Evolutionary conservation across 2,329 filamentous ascomycete species (phyloP), one percentile per base, ranked within the genome.

Genomic region (Penicillium sp.): DNA sequence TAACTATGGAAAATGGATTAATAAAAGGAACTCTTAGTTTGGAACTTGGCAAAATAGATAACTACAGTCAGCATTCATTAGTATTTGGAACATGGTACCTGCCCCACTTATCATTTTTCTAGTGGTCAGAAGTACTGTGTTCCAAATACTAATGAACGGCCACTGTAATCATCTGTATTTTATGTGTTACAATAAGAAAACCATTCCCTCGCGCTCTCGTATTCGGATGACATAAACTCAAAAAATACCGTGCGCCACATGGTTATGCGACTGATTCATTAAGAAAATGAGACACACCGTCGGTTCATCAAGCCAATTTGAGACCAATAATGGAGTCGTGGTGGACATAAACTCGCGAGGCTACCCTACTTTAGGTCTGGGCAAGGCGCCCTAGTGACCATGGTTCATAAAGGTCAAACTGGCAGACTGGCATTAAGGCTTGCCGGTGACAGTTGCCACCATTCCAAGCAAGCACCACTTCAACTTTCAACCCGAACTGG

Each of bases 371-470:
- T 40, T 40, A 30, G 56, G 17, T 40, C 28, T 51, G 44, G 45
- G 37, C 56, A 28, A 40, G 56, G 53, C 42, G 54, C 53, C 49
- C 44, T 38, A 38, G 26, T 44, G 58, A 47, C 68, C 68, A 69
- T 65, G 62, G 66, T 62, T 28, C 63, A 58, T n/a, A 10, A 57
- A 47, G 28, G 35, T 17, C 40, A 59, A 55, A 56, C 33, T 59
- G 65, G 59, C 56, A 33, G 12, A 33, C 9, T 33, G 30, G 30
- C 30, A 12, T 65, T 69, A 61, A 69, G 67, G 57, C 65, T 68
- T 68, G 60, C 65, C 45, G 55, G 56, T 69, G 67, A 68, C 66
- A 69, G 62, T 66, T 66, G 62, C 65, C 62, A 58, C 58, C 40
- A 24, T 26, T 45, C 5, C 22, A 44, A 13, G 33, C n/a, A n/a